Evolutionary conservation across 129 eudicot genomes (phyloP), one percentile per base, ranked within the genome.

Genomic region (Mikania micrantha): DNA sequence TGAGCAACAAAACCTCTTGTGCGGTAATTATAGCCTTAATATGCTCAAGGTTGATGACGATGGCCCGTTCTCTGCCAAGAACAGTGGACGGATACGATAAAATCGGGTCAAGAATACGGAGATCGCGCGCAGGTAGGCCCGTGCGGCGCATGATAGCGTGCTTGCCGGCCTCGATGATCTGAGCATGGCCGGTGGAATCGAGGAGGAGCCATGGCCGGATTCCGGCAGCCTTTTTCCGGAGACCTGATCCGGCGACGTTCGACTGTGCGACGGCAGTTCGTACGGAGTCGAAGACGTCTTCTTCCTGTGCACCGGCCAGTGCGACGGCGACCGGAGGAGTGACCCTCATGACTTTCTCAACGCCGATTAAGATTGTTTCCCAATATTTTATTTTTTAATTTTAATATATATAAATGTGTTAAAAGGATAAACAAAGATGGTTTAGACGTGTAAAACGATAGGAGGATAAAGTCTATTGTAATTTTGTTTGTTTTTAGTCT

Each of bases 41-140:
- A 54, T 77, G 81, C 72, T 77, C 81, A 3, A 77, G 39, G 35
- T 77, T 77, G 28, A 77, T 77, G n/a, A 77, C 81, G 19, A 77
- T 77, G 1, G 76, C 81, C 0, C 81, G 71, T 70, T 77, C 81
- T 62, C 81, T 83, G 2, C 96, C 98, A 29, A 92, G 70, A 0
- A 92, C 91, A 1, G 95, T 92, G 16, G 96, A 88, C 0, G 98
- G 98, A 60, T 88, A 92, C 0, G 96, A 92, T 5, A 92, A 69
- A 1, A 92, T 79, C 20, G 96, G 98, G 53, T 92, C 98, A 1
- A 92, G 87, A 64, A 92, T 82, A 4, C 98, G 87, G 16, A 92
- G 89, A 74, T 92, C 98, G 15, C 98, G 98, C 1, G 98, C 98
- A 36, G 98, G 96, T 9, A 92, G 85, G 4, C 91, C 95, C 0